Base-by-base conservation (phyloP, 129 eudicot species). In the Flaveria sonorensis region DNA sequence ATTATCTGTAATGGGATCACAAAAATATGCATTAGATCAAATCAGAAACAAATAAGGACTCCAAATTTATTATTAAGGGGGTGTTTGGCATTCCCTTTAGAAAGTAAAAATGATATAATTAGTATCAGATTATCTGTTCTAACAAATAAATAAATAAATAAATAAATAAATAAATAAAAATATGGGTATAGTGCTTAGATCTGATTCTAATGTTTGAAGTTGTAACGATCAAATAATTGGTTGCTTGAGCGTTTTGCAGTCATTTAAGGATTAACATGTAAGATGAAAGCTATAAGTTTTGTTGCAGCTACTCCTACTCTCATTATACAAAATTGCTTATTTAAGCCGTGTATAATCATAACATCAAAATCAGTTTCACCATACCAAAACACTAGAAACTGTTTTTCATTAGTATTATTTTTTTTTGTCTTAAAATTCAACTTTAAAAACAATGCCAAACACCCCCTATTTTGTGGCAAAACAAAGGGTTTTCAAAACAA, bases 1-100 rank as follows among this genome's bases (percentile, higher is more conserved):
- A 95, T 61, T 26, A 74, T 80, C 99, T 95, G 87, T 75, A 68
- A 80, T 12, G 7, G 19, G 32, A n/a, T 71, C 68, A 69, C 20
- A 43, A 26, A 30, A 50, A 56, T 26, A 24, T 24, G 28, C 28
- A 24, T 24, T 24, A 24, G 28, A 24, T 24, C 28, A 24, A 24
- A 24, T 24, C 28, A 24, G 28, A 24, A 24, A 24, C 28, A 24
- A 1, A 0, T 36, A n/a, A 72, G 52, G 7, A 72, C 39, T 36
- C 32, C 28, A 24, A 24, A 24, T 0, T 24, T 24, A 24, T 24
- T 0, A 24, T 24, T 24, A 24, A 24, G 28, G 28, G 28, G 1
- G 28, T 24, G 28, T 24, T 24, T 24, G 28, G 28, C 28, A 10
- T 15, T 60, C 30, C 28, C 7, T 61, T 61, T 61, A 23, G n/a